Base-by-base conservation (phyloP, 2,329 filamentous ascomycete genomes). In the Penicillium sumatraense region DNA sequence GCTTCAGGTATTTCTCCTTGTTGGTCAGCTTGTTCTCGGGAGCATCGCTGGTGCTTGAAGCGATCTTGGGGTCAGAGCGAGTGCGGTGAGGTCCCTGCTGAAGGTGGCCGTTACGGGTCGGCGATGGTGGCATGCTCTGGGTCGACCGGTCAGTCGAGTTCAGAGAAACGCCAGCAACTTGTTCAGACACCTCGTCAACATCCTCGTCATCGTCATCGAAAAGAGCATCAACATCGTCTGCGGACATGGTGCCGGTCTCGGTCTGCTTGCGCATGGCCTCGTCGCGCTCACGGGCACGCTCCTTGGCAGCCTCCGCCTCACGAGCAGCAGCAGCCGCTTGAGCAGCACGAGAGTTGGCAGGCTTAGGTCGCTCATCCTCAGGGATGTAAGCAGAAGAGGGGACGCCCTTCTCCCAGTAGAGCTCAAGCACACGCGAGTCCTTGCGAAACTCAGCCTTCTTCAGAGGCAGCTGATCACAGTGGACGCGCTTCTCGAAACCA, bases 341-440 rank as follows among this genome's bases (percentile, higher is more conserved):
- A 38, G 86, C 87, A 54, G 89, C 85, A 61, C 91, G 86, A 66
- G 90, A 85, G 58, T 89, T 89, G 10, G 85, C 87, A 48, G 89
- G 87, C 82, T 95, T 96, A 51, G 93, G 93, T 54, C 93, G 89
- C 80, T 99, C 95, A 71, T 99, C 95, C 72, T 99, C 95, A 2
- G 95, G 95, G 49, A 99, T 89, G 67, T 96, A 99, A 2, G 93
- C 90, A 40, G 93, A 97, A 60, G 93, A 98, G 24, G 93, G 91
- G 7, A 98, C 92, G 44, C 95, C 95, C 85, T 98, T 99, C 86
- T 99, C 95, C 95, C 95, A 99, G 82, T 97, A 99, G 14, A 99
- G 84, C 78, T 99, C 95, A 44, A 99, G 83, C 26, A 98, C 86
- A 53, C 95, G 87, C 79, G 93, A 91, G 72, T 96, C 92, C 83